Base-by-base conservation (phyloP, 768 basidiomycete genomes). In the Termitomyces sp. region DNA sequence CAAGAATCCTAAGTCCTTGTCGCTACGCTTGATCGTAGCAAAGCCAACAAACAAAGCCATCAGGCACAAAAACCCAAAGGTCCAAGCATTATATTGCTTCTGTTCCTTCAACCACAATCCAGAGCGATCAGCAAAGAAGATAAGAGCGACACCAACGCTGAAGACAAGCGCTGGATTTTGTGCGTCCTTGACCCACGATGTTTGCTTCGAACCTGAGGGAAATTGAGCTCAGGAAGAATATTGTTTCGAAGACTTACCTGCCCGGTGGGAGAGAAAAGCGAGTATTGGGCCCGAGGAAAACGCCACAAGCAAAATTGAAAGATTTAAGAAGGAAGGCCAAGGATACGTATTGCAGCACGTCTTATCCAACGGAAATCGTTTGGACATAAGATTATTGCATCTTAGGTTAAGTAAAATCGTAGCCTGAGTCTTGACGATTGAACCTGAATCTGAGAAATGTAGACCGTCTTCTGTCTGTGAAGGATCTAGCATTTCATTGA, bases 71-170 rank as follows among this genome's bases (percentile, higher is more conserved):
- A 80, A 71, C 3, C 72, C 73, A 64, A 94, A 94, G 12, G 78
- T 78, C 80, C 81, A 83, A 1, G 84, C 68, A 66, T 85, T 77
- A 64, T 85, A 95, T 50, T 86, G 81, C 64, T 96, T 97, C 63
- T 94, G 88, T 65, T 94, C 91, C 66, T 95, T 95, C 51, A 88
- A 72, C 87, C 91, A 97, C 56, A 94, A 74, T 38, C 81, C 81
- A 4, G 91, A 92, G n/a, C 94, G 80, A 65, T 97, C 94, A 3
- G 92, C 88, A 53, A 88, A 50, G 69, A 83, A 94, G 27, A 88
- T 83, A 45, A 92, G 67, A n/a, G 76, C 73, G 29, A 90, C 73
- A 11, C 84, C 77, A n/a, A 74, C 67, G 53, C 91, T 86, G 58
- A 92, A 84, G 10, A 86, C 74, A 15, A 86, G 59, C 10, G 82